These are phyloP conservation scores for Xylariaceae sp. DNA, from an alignment of 2,329 filamentous ascomycete species.

Conservation along the genomic window DNA sequence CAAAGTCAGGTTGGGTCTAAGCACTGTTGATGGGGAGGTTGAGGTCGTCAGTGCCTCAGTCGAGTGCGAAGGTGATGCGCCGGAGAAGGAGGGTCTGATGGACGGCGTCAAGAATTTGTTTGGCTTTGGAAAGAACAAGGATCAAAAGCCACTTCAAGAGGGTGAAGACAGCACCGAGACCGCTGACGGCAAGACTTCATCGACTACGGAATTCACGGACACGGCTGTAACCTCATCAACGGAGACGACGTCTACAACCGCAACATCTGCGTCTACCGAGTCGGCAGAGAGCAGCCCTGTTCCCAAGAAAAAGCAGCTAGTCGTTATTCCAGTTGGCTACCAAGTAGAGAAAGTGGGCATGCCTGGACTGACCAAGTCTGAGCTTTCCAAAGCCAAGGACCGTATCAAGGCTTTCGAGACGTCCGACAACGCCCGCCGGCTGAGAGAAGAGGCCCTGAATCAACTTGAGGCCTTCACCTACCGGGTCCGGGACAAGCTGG, in stretches of 20 bases:
- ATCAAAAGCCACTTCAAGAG: constrained; percentile 66
- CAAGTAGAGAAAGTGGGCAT: constrained; percentile 42
- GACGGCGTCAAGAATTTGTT: constrained; percentile 96
- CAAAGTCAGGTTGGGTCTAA: constrained; percentile 69
- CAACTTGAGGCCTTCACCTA: constrained; percentile 93
- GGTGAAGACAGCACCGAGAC: constrained; percentile 43
- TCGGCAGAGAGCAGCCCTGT: constrained; percentile 44
- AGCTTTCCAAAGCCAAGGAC: constrained; percentile 49
- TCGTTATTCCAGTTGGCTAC: constrained; percentile 45
- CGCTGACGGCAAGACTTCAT: constrained; percentile 30
- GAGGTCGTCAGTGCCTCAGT: constrained; percentile 68
- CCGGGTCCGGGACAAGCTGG: constrained; percentile 73
- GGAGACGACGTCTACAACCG: constrained; percentile 27
- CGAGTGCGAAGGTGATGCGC: constrained; percentile 73
- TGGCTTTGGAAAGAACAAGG: constrained; percentile 87
- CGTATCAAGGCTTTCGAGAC: constrained; percentile 77
- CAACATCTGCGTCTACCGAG: constrained; percentile 37
- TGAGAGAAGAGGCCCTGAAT: constrained; percentile 82
- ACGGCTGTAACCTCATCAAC: constrained; percentile 37
- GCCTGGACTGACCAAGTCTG: constrained; percentile 40
- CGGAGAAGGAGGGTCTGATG: constrained; percentile 70
- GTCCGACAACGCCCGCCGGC: constrained; percentile 69
- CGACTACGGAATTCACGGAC: constrained; percentile 35
- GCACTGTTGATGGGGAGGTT: constrained; percentile 67
- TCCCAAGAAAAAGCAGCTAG: constrained; percentile 53